Base-by-base conservation (phyloP, 2,329 filamentous ascomycete species). In the Malbranchea cinnamomea region DNA sequence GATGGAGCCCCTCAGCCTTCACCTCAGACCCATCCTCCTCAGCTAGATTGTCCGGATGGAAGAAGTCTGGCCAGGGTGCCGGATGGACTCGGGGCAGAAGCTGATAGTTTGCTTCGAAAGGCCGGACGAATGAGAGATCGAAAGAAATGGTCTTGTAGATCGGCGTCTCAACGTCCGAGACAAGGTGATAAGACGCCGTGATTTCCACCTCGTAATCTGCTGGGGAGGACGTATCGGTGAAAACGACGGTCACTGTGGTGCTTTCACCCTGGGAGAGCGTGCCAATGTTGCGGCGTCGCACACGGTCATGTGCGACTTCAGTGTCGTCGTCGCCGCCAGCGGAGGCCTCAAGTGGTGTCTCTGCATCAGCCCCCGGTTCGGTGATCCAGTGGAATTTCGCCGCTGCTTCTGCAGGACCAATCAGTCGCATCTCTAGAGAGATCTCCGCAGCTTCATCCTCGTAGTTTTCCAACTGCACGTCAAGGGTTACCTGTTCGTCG, bases 71-170 rank as follows among this genome's bases (percentile, higher is more conserved):
- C 87, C 89, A 98, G 2, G 72, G 64, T 28, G 78, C 75, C 0
- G 67, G 54, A 50, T 94, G 78, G 3, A 93, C 62, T 6, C 78
- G 70, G 7, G 89, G 84, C 8, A 76, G 66, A 37, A 95, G 72
- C 38, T 91, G 82, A 51, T 92, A 94, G 45, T 80, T 89, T 10
- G 84, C 81, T 55, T 93, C 84, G 44, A 98, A 95, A 0, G 87
- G 83, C 28, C 74, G 76, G 31, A 82, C 72, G 32, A 94, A 68
- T 21, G 73, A 68, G 4, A 95, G 53, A 31, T 77, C 74, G 22
- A 79, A 66, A 1, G 71, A 65, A 13, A 78, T 57, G 2, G 68
- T 71, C 52, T 91, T 87, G 21, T 75, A 72, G 22, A 95, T 78
- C 1, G 78, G 75, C 1, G 84, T 93, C 29, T 79, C 77, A 1